Evolutionary conservation across 192 early-diverging fungal species (phyloP).

Genomic region (Pilobolus umbonatus): DNA sequence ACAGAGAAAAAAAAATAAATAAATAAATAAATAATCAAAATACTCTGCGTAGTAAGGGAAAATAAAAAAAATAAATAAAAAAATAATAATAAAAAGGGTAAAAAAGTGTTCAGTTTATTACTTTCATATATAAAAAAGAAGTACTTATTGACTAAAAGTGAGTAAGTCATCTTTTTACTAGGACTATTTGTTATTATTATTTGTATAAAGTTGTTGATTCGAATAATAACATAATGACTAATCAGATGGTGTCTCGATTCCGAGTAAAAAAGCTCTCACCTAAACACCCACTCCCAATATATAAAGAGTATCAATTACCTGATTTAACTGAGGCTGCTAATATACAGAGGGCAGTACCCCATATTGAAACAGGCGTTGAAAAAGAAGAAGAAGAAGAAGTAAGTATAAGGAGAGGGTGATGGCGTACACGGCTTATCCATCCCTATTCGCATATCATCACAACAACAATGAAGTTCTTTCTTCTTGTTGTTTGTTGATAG

Average conservation of each 20-base stretch:
- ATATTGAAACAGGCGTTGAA: slow-evolving; percentile 91
- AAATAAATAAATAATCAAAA: too few species aligned
- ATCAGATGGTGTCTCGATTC: slow-evolving; percentile 48
- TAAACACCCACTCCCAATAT: slow-evolving; percentile 79
- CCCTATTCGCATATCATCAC: too few species aligned
- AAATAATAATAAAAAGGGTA: too few species aligned
- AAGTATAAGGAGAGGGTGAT: slow-evolving; percentile 31
- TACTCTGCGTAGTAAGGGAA: too few species aligned
- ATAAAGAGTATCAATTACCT: slow-evolving; percentile 72
- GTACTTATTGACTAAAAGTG: neutral
- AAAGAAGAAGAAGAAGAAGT: slow-evolving; percentile 94
- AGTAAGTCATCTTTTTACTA: neutral
- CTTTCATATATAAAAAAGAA: slow-evolving; percentile 2
- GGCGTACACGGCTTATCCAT: too few species aligned
- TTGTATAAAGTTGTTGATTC: neutral
- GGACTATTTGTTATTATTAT: neutral
- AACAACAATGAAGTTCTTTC: too few species aligned
- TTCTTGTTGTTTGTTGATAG: slow-evolving; percentile 7
- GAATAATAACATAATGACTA: slow-evolving; percentile 20
- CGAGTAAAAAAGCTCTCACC: slow-evolving; percentile 85
- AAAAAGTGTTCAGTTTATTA: neutral
- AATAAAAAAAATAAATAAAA: too few species aligned
- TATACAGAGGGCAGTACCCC: slow-evolving; percentile 56
- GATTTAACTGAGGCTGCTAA: slow-evolving; percentile 78
- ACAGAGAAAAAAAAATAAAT: too few species aligned